Conservation (phyloP, 2,329 filamentous ascomycete genomes). For the Curvularia sp. region DNA sequence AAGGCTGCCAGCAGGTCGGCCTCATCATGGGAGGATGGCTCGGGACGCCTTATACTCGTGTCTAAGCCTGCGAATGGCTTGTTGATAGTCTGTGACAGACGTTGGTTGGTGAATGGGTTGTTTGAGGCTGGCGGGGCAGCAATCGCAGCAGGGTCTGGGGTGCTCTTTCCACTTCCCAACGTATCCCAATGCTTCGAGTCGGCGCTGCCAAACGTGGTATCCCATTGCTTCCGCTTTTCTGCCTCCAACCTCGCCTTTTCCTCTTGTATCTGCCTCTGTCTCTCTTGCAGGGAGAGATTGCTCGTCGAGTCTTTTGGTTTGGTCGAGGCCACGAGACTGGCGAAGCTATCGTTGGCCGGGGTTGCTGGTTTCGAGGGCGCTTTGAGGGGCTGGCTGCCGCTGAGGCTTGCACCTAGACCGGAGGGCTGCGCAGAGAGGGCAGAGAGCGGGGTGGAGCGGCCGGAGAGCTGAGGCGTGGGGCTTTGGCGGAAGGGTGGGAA, state of each 20-base stretch:
- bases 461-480: constrained; percentile 51
- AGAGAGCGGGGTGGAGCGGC: constrained; percentile 49
- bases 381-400: constrained; percentile 54
- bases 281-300: constrained; percentile 72
- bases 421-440: constrained; percentile 50
- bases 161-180: constrained; percentile 64
- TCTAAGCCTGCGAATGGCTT: constrained; percentile 49
- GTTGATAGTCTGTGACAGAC: constrained; percentile 48
- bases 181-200: constrained; percentile 77
- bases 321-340: constrained; percentile 73
- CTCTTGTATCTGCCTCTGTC: constrained; percentile 75
- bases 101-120: constrained; percentile 34
- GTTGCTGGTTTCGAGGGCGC: constrained; percentile 60
- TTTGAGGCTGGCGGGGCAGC: constrained; percentile 32
- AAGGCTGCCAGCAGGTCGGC: constrained; percentile 69
- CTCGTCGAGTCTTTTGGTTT: constrained; percentile 64
- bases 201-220: constrained; percentile 74
- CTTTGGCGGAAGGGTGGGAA: constrained; percentile 48
- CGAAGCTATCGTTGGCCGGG: constrained; percentile 73
- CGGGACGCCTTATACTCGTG: constrained; percentile 39
- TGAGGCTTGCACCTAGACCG: constrained; percentile 44
- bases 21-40: constrained; percentile 51
- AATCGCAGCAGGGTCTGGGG: constrained; percentile 51
- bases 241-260: constrained; percentile 79
- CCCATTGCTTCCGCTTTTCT: constrained; percentile 72